A percentile compares a stretch with the other conserved stretches of the same genome.
Evolutionary conservation across 1,284 basidiomycete species (phyloP).

Genomic region (Polyporus tsugae): DNA sequence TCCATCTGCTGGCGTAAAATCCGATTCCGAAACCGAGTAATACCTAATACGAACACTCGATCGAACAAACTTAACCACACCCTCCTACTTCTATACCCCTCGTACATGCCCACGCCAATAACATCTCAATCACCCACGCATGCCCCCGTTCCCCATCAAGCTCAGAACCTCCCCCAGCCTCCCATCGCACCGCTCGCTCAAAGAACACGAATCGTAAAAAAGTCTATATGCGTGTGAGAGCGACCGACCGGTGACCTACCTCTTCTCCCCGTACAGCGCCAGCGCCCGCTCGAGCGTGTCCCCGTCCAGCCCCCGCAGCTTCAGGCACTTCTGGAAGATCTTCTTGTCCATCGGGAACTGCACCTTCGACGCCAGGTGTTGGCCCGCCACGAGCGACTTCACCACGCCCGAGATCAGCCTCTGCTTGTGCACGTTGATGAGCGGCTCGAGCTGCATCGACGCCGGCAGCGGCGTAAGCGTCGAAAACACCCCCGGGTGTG

Average conservation of each 20-base stretch:
- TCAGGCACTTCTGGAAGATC: constrained; percentile 78
- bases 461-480: constrained; percentile 73
- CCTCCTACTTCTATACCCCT: not conserved
- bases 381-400: constrained; percentile 79
- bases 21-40: not conserved
- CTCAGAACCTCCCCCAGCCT: constrained; percentile 7
- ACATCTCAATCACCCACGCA: constrained; percentile 6
- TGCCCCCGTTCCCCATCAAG: constrained; percentile 10
- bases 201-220: not conserved
- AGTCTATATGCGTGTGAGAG: constrained; percentile 1
- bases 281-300: constrained; percentile 59
- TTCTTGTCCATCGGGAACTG: constrained; percentile 77
- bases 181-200: constrained; percentile 5
- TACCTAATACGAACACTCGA: not conserved
- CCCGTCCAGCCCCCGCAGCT: constrained; percentile 68
- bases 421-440: constrained; percentile 91
- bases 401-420: constrained; percentile 81
- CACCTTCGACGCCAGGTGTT: constrained; percentile 79
- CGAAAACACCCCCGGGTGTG: constrained; percentile 80
- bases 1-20: not conserved
- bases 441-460: constrained; percentile 81
- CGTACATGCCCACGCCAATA: not conserved
- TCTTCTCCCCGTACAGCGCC: constrained; percentile 44
- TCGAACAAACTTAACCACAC: constrained; percentile 8
- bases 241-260: constrained; percentile 9